Percentiles rank a stretch among this genome's conserved stretches.
phyloP scores from a whole-genome alignment of 441 rosid genomes.

The Populus trichocarpa region DNA sequence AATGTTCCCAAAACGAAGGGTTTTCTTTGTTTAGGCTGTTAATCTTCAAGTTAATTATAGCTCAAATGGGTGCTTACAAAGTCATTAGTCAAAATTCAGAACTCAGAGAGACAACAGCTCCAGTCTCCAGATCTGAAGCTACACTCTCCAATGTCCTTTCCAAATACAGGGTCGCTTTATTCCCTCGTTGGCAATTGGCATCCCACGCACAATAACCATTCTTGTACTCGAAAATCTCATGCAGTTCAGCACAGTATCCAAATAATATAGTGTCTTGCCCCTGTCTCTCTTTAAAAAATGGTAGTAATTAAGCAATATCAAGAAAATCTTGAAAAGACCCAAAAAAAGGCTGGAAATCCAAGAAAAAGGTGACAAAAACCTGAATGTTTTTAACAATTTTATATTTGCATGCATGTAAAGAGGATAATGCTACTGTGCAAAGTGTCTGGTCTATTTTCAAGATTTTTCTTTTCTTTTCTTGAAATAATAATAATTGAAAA shows the following conservation, averaged over 20 bases:
- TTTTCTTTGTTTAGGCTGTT: not conserved
- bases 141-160: not conserved
- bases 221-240: slow-evolving; percentile 10
- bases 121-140: not conserved
- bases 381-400: slow-evolving; percentile 19
- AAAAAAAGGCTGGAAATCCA: slow-evolving; percentile 21
- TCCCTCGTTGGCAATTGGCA: not conserved
- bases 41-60: not conserved
- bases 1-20: not conserved
- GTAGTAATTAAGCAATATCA: not conserved
- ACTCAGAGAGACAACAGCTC: too few species aligned
- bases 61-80: not conserved
- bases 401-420: slow-evolving; percentile 33
- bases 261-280: slow-evolving; percentile 5
- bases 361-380: slow-evolving; percentile 27
- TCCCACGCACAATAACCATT: slow-evolving; percentile 1
- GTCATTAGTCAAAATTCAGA: slow-evolving; percentile 7
- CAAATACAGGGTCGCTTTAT: not conserved
- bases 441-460: slow-evolving; percentile 16
- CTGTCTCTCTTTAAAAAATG: slow-evolving; percentile 2
- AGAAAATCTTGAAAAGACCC: slow-evolving; percentile 4
- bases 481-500: not conserved
- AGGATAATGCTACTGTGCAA: slow-evolving; percentile 1
- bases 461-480: slow-evolving; percentile 8
- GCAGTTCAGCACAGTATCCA: slow-evolving; percentile 22